Evolutionary conservation across 768 basidiomycete species (phyloP).

Genomic region (Pleurotus sapidus): DNA sequence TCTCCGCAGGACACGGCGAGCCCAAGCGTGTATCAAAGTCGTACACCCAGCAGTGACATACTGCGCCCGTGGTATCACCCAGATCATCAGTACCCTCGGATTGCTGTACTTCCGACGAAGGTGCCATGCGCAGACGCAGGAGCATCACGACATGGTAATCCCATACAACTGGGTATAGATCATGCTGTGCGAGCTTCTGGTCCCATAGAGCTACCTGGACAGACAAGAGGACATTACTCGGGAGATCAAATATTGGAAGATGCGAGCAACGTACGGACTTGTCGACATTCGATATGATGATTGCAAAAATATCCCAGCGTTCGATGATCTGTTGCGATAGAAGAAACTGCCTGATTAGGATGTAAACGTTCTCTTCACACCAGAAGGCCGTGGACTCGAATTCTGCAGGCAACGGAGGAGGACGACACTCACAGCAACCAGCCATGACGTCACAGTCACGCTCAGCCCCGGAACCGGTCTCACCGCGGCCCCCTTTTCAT

Average conservation of each 20-base stretch:
- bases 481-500: no score
- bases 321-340: constrained; percentile 20
- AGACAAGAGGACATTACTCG: background rate
- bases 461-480: background rate
- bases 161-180: constrained; percentile 52
- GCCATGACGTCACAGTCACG: constrained; percentile 6
- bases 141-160: constrained; percentile 73
- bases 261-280: constrained; percentile 45
- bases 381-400: constrained; percentile 56
- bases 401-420: constrained; percentile 33
- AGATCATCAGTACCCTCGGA: background rate
- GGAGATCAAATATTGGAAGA: background rate
- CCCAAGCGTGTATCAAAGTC: constrained; percentile 60
- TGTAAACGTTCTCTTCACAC: constrained; percentile 75
- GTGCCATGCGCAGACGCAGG: constrained; percentile 32
- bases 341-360: constrained; percentile 46
- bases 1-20: constrained; percentile 49
- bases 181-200: constrained; percentile 42
- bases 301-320: constrained; percentile 48
- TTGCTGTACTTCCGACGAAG: background rate
- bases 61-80: no score
- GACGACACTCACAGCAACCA: no score
- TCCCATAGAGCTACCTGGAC: constrained; percentile 62
- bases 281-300: constrained; percentile 64
- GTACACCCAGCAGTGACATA: constrained; percentile 52